phyloP scores from a whole-genome alignment of 2,329 filamentous ascomycete genomes.

The Aspergillus texensis region DNA sequence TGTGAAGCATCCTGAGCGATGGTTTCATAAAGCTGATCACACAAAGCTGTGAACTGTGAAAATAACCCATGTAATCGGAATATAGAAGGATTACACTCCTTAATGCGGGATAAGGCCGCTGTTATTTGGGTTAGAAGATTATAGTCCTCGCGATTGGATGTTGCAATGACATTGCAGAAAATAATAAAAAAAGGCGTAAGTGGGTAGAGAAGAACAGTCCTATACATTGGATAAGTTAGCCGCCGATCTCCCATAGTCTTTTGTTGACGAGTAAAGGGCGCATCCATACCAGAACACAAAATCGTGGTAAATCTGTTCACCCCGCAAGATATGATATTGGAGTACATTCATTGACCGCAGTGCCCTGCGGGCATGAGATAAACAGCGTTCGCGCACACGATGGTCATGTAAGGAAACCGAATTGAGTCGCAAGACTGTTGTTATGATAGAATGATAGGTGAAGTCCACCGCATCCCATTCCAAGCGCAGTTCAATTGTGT shows the following conservation, averaged over 20 bases:
- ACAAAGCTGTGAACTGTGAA: not conserved
- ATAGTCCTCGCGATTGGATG: constrained; percentile 2
- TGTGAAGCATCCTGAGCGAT: not conserved
- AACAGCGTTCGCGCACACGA: not conserved
- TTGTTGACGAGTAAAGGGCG: not conserved
- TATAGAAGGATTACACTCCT: not conserved
- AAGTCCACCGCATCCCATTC: constrained; percentile 6
- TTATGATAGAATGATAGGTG: constrained; percentile 6
- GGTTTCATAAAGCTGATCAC: not conserved
- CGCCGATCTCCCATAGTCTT: not conserved
- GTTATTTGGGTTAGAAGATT: constrained; percentile 1
- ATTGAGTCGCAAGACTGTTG: constrained; percentile 5
- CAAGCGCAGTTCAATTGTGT: not conserved
- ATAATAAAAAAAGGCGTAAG: constrained; percentile 4
- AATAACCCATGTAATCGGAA: not conserved
- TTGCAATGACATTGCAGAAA: constrained; percentile 4
- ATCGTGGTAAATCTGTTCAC: not conserved
- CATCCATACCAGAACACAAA: not conserved
- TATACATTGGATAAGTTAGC: not conserved
- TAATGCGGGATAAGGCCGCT: constrained; percentile 2
- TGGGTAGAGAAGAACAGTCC: not conserved
- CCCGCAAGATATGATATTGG: not conserved
- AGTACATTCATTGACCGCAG: not conserved
- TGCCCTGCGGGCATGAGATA: constrained; percentile 2
- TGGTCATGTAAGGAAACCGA: constrained; percentile 4